phyloP scores from a whole-genome alignment of 2,329 filamentous ascomycete genomes.

The Neocatenulostroma microsporum region DNA sequence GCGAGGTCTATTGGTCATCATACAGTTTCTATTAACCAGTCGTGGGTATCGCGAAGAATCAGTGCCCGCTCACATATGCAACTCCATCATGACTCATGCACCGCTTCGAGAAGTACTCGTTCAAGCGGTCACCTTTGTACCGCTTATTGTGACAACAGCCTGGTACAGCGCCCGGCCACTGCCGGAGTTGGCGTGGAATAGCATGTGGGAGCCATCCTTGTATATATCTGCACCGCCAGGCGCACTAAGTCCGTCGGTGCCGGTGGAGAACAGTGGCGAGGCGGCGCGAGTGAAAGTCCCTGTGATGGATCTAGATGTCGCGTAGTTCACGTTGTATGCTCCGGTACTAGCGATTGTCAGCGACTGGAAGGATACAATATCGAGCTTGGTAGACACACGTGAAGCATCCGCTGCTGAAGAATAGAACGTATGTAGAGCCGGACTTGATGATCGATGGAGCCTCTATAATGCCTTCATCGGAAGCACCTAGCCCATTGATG shows the following conservation, averaged over 20 bases:
- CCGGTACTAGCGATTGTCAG: too few relatives aligned
- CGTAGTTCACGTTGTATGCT: constrained; percentile 25
- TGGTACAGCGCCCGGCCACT: constrained; percentile 19
- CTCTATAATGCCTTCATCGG: constrained; percentile 28
- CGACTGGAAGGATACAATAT: too few relatives aligned
- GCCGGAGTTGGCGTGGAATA: constrained; percentile 27
- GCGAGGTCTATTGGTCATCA: too few relatives aligned
- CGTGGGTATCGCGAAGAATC: too few relatives aligned
- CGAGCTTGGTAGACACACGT: background rate
- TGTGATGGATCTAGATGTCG: constrained; percentile 16
- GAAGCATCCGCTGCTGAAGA: constrained; percentile 24
- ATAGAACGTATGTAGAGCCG: constrained; percentile 20
- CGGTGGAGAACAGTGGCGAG: constrained; percentile 20
- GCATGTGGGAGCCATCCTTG: constrained; percentile 23
- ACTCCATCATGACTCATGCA: too few relatives aligned
- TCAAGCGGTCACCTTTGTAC: constrained; percentile 10
- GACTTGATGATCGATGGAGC: constrained; percentile 25
- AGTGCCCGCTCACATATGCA: too few relatives aligned
- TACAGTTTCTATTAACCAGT: too few relatives aligned
- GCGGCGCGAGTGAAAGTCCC: constrained; percentile 19
- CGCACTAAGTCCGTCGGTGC: constrained; percentile 20
- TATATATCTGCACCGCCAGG: constrained; percentile 28
- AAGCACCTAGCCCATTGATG: too few relatives aligned
- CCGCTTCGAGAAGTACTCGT: too few relatives aligned
- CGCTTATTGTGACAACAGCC: constrained; percentile 14